These are phyloP conservation scores for Sophora flavescens DNA, from an alignment of 306 rosid species.

Conservation along the genomic window DNA sequence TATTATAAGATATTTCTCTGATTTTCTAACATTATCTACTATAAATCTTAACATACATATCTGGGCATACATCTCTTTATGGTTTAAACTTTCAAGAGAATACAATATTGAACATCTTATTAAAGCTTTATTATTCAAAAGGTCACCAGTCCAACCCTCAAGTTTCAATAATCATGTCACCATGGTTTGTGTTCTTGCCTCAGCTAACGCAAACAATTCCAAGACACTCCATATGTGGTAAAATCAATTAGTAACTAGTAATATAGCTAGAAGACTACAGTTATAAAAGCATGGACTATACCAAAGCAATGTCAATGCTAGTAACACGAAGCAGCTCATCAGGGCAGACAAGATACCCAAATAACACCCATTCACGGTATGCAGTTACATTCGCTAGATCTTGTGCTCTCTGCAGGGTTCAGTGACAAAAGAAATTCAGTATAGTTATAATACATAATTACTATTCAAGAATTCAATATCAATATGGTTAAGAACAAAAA, in stretches of 20 bases:
- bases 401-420: constrained; percentile 86
- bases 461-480: constrained; percentile 42
- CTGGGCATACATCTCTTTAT: constrained; percentile 1
- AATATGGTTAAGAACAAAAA: constrained; percentile 28
- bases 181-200: constrained; percentile 9
- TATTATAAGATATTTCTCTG: no score
- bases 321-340: constrained; percentile 99
- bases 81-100: constrained; percentile 32
- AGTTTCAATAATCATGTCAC: constrained; percentile 21
- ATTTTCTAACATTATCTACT: no score
- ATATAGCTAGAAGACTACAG: constrained; percentile 34
- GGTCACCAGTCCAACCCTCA: neutral
- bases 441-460: constrained; percentile 37
- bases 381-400: constrained; percentile 98
- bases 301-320: constrained; percentile 98
- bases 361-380: constrained; percentile 96
- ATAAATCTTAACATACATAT: constrained; percentile 5
- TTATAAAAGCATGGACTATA: constrained; percentile 50
- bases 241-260: constrained; percentile 40
- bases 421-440: constrained; percentile 39
- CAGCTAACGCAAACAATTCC: constrained; percentile 27
- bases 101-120: constrained; percentile 18
- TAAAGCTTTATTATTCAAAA: constrained; percentile 19
- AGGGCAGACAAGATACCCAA: constrained; percentile 99
- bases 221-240: constrained; percentile 27